Evolutionary conservation across 164 flowering plant species (phyloP).

Genomic region (grape (Vitis vinifera)): DNA sequence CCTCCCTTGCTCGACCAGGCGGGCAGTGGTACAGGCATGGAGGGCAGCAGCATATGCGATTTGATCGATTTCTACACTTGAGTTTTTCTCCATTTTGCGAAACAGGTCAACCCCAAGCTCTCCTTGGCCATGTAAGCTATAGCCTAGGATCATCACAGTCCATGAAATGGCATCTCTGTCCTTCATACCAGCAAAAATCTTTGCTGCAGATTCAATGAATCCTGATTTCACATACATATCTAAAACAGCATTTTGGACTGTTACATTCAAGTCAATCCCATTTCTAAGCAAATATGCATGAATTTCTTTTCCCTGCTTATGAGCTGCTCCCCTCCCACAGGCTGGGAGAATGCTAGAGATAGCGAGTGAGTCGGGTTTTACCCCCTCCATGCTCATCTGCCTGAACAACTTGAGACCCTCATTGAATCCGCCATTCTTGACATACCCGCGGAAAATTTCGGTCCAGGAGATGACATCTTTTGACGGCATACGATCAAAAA

Average conservation of each 20-base stretch:
- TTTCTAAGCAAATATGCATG: conserved; percentile 54
- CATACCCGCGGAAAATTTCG: conserved; percentile 43
- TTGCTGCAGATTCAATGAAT: conserved; percentile 40
- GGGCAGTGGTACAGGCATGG: conserved; percentile 55
- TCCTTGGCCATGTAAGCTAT: conserved; percentile 69
- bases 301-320: conserved; percentile 63
- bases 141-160: conserved; percentile 69
- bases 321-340: conserved; percentile 62
- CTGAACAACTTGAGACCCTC: conserved; percentile 62
- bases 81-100: conserved; percentile 34
- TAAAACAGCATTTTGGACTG: conserved; percentile 51
- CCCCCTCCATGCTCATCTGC: conserved; percentile 45
- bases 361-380: conserved; percentile 47
- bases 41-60: conserved; percentile 44
- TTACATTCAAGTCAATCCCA: conserved; percentile 28
- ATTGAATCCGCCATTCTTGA: conserved; percentile 59
- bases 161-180: conserved; percentile 58
- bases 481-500: conserved; percentile 45
- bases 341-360: conserved; percentile 63
- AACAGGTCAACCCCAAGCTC: conserved; percentile 48
- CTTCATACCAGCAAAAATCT: conserved; percentile 41
- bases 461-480: conserved; percentile 75
- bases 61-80: conserved; percentile 31
- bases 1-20: conserved; percentile 56
- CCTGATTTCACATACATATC: conserved; percentile 87